phyloP scores from a whole-genome alignment of 2,329 filamentous ascomycete species.

The Scytalidium lignicola region DNA sequence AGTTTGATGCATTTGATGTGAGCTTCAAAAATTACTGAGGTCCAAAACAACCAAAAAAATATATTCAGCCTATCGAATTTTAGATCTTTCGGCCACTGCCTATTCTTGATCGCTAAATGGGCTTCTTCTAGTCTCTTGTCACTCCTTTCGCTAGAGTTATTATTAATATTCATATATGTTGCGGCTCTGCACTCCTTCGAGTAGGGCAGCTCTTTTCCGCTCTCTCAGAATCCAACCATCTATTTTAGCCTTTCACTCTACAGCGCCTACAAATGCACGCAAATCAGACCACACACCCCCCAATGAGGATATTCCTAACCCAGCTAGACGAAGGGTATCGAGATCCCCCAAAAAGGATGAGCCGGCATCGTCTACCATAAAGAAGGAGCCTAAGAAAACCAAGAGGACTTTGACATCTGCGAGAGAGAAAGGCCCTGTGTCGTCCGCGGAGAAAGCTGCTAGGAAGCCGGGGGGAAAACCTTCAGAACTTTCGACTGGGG shows the following conservation, averaged over 20 bases:
- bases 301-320: background rate
- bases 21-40: background rate
- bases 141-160: too few relatives aligned
- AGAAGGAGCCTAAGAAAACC: background rate
- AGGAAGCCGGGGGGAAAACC: background rate
- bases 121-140: background rate
- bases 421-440: background rate
- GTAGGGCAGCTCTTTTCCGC: conserved; percentile 8
- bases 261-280: background rate
- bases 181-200: conserved; percentile 7
- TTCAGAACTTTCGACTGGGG: too few relatives aligned
- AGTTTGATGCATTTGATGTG: background rate
- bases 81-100: too few relatives aligned
- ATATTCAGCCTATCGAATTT: too few relatives aligned
- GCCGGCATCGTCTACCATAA: background rate
- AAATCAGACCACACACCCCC: background rate
- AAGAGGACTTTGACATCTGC: background rate
- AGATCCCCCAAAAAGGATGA: background rate
- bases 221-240: background rate
- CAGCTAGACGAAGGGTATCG: background rate
- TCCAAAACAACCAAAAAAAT: too few relatives aligned
- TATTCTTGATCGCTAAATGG: background rate
- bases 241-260: background rate
- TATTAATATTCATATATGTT: conserved; percentile 15
- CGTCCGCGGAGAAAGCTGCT: background rate